Base-by-base conservation (phyloP, 805 yeast genomes). In the Hanseniaspora thailandica region DNA sequence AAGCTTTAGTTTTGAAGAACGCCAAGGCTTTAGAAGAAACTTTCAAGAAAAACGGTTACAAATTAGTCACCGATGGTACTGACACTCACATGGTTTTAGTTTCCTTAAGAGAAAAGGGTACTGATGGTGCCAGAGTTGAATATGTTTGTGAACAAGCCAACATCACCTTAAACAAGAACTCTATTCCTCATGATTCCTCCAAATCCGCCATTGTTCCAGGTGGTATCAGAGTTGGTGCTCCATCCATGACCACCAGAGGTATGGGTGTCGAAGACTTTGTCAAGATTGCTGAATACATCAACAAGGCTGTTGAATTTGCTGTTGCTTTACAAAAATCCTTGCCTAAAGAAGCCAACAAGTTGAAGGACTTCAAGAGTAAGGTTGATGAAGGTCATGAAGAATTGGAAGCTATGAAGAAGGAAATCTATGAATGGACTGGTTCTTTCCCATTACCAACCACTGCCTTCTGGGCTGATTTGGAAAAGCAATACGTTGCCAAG, bases 211-310 rank as follows among this genome's bases (percentile, higher is more conserved):
- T 90, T 59, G 90, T 88, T 59, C 97, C 98, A 67, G 90, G 95
- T 63, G 98, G 98, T 69, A 80, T 90, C 59, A 85, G 98, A 74
- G 84, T 90, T 57, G 98, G 98, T 66, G 85, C 98, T 49, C 98
- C 98, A 60, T 97, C 97, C 55, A 90, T 90, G 97, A 80, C 96
- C 59, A 86, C 97, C 56, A 86, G 98, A 75, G 98, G 98, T 60
- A 79, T 88, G 63, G 85, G 88, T 56, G 88, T 85, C 69, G 82
- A 74, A 56, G 97, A 93, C 67, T 93, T 90, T 70, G 76, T 70
- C 62, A 79, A 76, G 65, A 84, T 90, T 62, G 95, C 82, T 52
- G 72, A 75, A 59, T 89, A 81, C 77, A 85, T 86, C 69, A 88
- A 83, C 74, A 72, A 70, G 62, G 87, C 94, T 43, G 90, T 88